These are phyloP conservation scores for Xylaria grammica DNA, from an alignment of 495 filamentous ascomycete genomes.

Conservation along the genomic window DNA sequence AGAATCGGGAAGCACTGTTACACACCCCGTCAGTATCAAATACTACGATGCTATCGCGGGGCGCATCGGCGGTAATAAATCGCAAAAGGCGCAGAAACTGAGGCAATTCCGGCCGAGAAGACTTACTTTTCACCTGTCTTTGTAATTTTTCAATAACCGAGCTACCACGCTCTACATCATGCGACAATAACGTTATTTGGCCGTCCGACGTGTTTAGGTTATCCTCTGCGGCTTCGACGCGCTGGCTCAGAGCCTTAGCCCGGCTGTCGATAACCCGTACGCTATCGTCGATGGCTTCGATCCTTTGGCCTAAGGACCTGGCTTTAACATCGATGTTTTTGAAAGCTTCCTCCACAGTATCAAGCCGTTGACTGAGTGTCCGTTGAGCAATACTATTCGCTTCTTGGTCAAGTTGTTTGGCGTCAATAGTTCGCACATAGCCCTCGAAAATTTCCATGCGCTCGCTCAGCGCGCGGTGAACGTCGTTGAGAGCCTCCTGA, in stretches of 20 bases:
- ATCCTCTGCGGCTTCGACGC: conserved; percentile 22
- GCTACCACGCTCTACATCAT: conserved; percentile 23
- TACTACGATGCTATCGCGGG: background rate
- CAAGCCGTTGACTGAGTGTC: conserved; percentile 20
- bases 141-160: conserved; percentile 26
- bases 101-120: background rate
- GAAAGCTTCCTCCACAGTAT: conserved; percentile 9
- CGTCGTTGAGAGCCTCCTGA: conserved; percentile 24
- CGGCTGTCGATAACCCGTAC: conserved; percentile 25
- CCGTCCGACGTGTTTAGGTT: conserved; percentile 20
- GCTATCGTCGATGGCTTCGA: conserved; percentile 27
- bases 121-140: conserved; percentile 26
- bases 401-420: conserved; percentile 27
- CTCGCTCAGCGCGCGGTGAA: conserved; percentile 22
- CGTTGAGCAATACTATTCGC: conserved; percentile 23
- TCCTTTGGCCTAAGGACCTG: conserved; percentile 17
- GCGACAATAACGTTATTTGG: conserved; percentile 24
- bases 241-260: conserved; percentile 23
- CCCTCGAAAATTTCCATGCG: conserved; percentile 25
- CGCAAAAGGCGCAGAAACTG: background rate
- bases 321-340: conserved; percentile 14
- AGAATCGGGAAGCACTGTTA: conserved; percentile 22
- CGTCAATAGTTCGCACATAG: conserved; percentile 19
- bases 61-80: background rate
- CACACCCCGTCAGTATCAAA: conserved; percentile 4